Evolutionary conservation across 2,329 filamentous ascomycete genomes (phyloP).

Genomic region (Colletotrichum endophyticum): DNA sequence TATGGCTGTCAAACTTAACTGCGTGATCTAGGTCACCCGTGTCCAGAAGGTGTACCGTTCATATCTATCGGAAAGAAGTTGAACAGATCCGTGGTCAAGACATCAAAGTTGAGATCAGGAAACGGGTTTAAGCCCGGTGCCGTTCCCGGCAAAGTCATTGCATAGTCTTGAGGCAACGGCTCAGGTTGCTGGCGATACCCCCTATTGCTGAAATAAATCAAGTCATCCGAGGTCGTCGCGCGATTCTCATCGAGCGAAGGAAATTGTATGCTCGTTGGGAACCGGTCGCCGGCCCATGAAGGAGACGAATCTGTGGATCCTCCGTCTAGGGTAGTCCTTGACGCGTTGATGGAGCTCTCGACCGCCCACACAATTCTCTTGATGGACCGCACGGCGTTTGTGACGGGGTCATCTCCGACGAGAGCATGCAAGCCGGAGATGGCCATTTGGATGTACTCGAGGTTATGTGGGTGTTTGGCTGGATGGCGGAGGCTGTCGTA

Average conservation of each 20-base stretch:
- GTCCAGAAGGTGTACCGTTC: neutral
- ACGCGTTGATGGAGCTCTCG: conserved; percentile 24
- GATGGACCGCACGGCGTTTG: conserved; percentile 27
- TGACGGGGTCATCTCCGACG: conserved; percentile 30
- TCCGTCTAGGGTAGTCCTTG: neutral
- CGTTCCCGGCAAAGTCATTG: neutral
- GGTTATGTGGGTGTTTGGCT: conserved; percentile 27
- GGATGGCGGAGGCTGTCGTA: conserved; percentile 32
- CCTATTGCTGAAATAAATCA: conserved; percentile 27
- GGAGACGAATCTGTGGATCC: conserved; percentile 4
- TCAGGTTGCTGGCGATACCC: neutral
- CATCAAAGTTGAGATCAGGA: conserved; percentile 25
- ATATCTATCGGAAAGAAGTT: conserved; percentile 27
- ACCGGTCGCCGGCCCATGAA: neutral
- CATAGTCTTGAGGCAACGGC: neutral
- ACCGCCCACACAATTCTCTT: conserved; percentile 25
- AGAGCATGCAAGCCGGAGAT: neutral
- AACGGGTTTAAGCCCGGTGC: neutral
- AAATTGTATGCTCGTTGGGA: conserved; percentile 22
- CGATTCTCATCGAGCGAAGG: conserved; percentile 23
- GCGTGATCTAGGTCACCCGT: neutral
- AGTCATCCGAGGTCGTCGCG: conserved; percentile 14
- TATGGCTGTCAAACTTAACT: neutral
- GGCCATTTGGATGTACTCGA: conserved; percentile 15
- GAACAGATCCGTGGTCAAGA: conserved; percentile 31